Evolutionary conservation across 805 yeast species (phyloP).

Genomic region (Starmera quercuum): DNA sequence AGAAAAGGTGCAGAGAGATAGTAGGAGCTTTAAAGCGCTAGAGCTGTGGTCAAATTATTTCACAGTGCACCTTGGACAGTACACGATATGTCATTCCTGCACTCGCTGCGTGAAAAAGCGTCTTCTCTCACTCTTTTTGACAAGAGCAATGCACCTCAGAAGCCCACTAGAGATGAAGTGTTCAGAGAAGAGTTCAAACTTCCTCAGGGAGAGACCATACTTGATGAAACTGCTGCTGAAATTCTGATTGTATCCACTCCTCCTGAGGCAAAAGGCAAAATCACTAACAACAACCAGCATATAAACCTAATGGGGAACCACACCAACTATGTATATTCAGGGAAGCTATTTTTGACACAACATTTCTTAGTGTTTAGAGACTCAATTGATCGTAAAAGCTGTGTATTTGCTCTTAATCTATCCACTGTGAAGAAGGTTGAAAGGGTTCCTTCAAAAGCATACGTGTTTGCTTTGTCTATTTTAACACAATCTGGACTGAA

Average conservation of each 20-base stretch:
- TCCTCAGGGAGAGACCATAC: slow-evolving; percentile 61
- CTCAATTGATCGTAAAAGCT: slow-evolving; percentile 57
- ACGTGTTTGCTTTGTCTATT: slow-evolving; percentile 71
- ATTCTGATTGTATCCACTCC: slow-evolving; percentile 27
- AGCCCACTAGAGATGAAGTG: slow-evolving; percentile 59
- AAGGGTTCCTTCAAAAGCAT: slow-evolving; percentile 68
- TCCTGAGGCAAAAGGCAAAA: slow-evolving; percentile 7
- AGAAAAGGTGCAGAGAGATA: no score
- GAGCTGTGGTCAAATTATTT: no score
- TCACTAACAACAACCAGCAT: slow-evolving; percentile 2
- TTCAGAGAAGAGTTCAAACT: slow-evolving; percentile 61
- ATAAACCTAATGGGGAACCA: slow-evolving; percentile 7
- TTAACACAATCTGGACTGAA: slow-evolving; percentile 58
- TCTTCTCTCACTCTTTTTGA: slow-evolving; percentile 35
- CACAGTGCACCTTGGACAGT: no score
- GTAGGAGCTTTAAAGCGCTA: no score
- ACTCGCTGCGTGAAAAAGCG: slow-evolving; percentile 37
- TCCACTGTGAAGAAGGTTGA: slow-evolving; percentile 81
- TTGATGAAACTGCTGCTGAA: slow-evolving; percentile 66
- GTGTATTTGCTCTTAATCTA: slow-evolving; percentile 64
- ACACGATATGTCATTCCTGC: slow-evolving; percentile 47
- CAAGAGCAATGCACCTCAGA: slow-evolving; percentile 25
- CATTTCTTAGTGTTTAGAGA: slow-evolving; percentile 73
- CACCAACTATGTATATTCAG: slow-evolving; percentile 37
- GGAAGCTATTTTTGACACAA: slow-evolving; percentile 65